Evolutionary conservation across 2,329 filamentous ascomycete species (phyloP).

Genomic region (Penicillium digitatum): DNA sequence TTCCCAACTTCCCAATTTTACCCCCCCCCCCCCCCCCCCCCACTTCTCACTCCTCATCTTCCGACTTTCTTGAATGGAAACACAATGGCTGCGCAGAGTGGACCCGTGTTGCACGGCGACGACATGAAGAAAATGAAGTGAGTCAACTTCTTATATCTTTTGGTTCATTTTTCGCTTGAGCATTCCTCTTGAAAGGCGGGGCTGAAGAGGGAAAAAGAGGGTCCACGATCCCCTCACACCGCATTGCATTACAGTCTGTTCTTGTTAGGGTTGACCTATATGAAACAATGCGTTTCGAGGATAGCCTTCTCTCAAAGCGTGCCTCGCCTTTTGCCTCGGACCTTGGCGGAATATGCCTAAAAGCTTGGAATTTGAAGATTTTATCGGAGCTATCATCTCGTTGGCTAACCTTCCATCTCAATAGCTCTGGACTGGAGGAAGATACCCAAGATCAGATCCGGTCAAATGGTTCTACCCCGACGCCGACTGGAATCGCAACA

Average conservation of each 20-base stretch:
- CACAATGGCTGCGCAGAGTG: slow-evolving; percentile 44
- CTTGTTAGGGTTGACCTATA: slow-evolving; percentile 8
- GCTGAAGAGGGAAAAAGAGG: slow-evolving; percentile 8
- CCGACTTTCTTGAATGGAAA: slow-evolving; percentile 34
- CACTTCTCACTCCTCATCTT: slow-evolving; percentile 1
- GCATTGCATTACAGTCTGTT: slow-evolving; percentile 17
- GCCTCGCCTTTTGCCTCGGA: neutral
- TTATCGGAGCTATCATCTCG: neutral
- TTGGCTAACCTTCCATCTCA: slow-evolving; percentile 29
- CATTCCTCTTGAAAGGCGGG: slow-evolving; percentile 1
- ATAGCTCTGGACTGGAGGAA: slow-evolving; percentile 37
- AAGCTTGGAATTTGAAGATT: neutral
- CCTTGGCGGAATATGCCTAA: slow-evolving; percentile 10
- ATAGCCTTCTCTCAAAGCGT: neutral
- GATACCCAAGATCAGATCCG: slow-evolving; percentile 51
- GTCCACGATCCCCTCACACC: slow-evolving; percentile 16
- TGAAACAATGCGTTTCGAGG: slow-evolving; percentile 5
- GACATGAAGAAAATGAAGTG: slow-evolving; percentile 60
- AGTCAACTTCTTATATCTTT: slow-evolving; percentile 31
- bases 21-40: slow-evolving; percentile 13
- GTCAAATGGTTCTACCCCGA: slow-evolving; percentile 76
- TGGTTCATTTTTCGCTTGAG: neutral
- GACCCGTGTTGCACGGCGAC: slow-evolving; percentile 51
- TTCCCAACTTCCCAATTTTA: slow-evolving; percentile 9
- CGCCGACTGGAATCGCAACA: slow-evolving; percentile 70